Percentiles rank a stretch among this genome's conserved stretches.
Conservation (phyloP, 352 stramenopile species). For the Globisporangium camurandrum region DNA sequence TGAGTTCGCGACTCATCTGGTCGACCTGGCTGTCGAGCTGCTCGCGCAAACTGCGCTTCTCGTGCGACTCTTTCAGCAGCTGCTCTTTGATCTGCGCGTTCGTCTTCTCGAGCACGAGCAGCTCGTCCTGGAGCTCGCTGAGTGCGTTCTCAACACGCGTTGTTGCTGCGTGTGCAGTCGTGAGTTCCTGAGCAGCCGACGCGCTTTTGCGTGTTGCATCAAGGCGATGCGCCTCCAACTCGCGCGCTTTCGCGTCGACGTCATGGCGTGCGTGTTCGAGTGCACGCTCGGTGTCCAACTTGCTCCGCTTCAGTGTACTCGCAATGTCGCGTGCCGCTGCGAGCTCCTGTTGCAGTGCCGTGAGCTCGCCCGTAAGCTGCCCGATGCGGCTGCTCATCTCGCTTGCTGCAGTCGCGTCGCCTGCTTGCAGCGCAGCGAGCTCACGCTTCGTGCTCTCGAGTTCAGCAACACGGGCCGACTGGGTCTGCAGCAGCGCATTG, state of each 20-base stretch:
- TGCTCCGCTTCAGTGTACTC: not conserved
- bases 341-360: not conserved
- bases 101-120: slow-evolving; percentile 16
- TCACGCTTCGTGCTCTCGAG: not conserved
- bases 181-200: not conserved
- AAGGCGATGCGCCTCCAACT: not conserved
- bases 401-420: slow-evolving; percentile 6
- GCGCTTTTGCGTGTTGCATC: not conserved
- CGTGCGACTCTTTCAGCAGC: slow-evolving; percentile 30
- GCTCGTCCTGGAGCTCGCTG: slow-evolving; percentile 21
- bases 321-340: not conserved
- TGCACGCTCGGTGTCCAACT: slow-evolving; percentile 1
- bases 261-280: slow-evolving; percentile 7
- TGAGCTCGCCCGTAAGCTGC: not conserved
- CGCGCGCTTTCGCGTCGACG: not conserved
- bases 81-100: slow-evolving; percentile 35
- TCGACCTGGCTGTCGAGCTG: slow-evolving; percentile 16
- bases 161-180: slow-evolving; percentile 4
- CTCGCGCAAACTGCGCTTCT: slow-evolving; percentile 29
- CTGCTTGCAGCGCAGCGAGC: not conserved
- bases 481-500: not conserved
- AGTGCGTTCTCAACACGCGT: slow-evolving; percentile 18
- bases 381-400: not conserved
- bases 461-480: not conserved
- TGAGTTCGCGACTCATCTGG: slow-evolving; percentile 4